Base-by-base conservation (phyloP, 192 early-diverging fungal genomes). In the Dispira simplex region DNA sequence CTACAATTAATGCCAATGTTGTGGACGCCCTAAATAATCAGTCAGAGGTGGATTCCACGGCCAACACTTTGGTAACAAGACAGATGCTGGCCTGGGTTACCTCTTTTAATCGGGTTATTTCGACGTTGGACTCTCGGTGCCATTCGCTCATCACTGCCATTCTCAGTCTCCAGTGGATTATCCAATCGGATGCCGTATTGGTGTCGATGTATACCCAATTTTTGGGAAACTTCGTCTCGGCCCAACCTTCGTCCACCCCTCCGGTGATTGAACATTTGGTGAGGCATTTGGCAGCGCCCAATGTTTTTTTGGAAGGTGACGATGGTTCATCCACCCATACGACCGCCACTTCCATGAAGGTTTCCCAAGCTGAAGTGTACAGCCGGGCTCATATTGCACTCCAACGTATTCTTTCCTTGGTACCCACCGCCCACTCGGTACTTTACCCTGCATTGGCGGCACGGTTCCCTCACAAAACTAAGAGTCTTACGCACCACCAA, bases 401-500 rank as follows among this genome's bases (percentile, higher is more conserved):
- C 0, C 71, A 71, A 51, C 68, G 71, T 44, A 75, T 91, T 23
- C 75, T 93, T 0, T 64, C 74, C 5, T 69, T 90, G 25, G 84
- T 88, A 46, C 89, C 90, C 47, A 81, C 85, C 11, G 81, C 83
- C 20, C 77, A 81, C 0, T 80, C 81, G 3, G 79, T 83, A 11
- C 68, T 94, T 23, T 69, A 81, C 51, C 69, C 80, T 2, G 64
- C 87, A 13, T 66, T 94, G 11, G 76, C 67, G n/a, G 71, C 79
- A 10, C 73, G 77, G 52, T 85, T 91, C 63, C 92, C 92, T 1
- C 82, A 90, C 73, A 90, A 88, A 65, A 70, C 75, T 0, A 80
- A 84, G 44, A 70, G 73, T 21, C 59, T 85, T 8, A 64, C 63
- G 11, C 79, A 72, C 9, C 86, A 88, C 53, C 70, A 76, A 3